Evolutionary conservation across 192 early-diverging fungal genomes (phyloP).

Genomic region (Jimgerdemannia flammicorona): DNA sequence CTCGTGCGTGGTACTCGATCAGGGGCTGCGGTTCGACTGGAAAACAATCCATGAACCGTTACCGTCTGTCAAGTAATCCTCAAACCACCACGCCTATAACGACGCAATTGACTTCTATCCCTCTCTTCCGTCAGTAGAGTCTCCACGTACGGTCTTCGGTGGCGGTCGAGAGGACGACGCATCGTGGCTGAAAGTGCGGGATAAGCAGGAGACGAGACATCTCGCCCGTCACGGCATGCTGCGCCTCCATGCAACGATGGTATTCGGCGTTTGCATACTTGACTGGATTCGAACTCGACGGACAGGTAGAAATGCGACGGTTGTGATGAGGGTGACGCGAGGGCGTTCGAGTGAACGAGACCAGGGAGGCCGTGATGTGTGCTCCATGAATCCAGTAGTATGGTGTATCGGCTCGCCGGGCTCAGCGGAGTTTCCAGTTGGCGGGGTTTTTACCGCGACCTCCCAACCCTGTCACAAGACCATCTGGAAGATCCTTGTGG

Average conservation of each 20-base stretch:
- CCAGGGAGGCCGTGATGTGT: not conserved
- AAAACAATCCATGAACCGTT: not conserved
- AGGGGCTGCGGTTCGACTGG: not conserved
- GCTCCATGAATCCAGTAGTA: no score
- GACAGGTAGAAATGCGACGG: not conserved
- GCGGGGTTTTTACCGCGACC: no score
- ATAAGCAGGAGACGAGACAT: not conserved
- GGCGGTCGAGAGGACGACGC: not conserved
- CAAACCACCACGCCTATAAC: not conserved
- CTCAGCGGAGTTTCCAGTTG: no score
- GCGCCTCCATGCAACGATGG: not conserved
- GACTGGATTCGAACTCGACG: not conserved
- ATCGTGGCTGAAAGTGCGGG: not conserved
- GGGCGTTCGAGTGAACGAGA: not conserved
- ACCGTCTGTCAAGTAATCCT: not conserved
- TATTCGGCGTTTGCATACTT: not conserved
- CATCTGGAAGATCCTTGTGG: no score
- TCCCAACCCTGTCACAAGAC: no score
- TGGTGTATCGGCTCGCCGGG: no score
- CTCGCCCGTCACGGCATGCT: no score
- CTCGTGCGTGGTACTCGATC: not conserved
- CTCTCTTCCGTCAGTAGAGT: not conserved
- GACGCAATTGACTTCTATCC: not conserved
- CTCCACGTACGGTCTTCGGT: not conserved
- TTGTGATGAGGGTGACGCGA: not conserved